Conservation (phyloP, 2,329 filamentous ascomycete species). For the Penicillium thymicola region DNA sequence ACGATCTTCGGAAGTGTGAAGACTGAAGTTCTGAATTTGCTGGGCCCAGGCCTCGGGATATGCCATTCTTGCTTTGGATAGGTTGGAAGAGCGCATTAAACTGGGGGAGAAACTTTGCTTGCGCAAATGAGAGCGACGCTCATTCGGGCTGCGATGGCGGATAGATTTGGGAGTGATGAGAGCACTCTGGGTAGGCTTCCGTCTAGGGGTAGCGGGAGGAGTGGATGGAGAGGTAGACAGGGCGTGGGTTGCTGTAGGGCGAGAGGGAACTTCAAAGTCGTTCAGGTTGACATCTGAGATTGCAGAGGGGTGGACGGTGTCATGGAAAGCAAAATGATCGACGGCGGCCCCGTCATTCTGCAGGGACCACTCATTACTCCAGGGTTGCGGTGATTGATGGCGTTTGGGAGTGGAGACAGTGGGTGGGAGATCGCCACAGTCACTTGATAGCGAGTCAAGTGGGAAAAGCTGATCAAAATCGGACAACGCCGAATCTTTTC, state of each 20-base stretch:
- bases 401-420: slow-evolving; percentile 47
- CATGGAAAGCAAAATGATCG: slow-evolving; percentile 35
- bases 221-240: slow-evolving; percentile 34
- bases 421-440: slow-evolving; percentile 50
- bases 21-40: slow-evolving; percentile 52
- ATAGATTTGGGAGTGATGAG: slow-evolving; percentile 39
- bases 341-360: slow-evolving; percentile 47
- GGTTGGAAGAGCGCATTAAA: slow-evolving; percentile 54
- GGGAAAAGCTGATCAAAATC: slow-evolving; percentile 53
- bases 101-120: slow-evolving; percentile 48
- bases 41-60: slow-evolving; percentile 51
- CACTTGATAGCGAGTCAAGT: slow-evolving; percentile 50
- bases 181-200: slow-evolving; percentile 37
- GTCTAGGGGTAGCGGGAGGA: slow-evolving; percentile 37
- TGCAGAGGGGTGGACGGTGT: slow-evolving; percentile 38
- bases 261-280: slow-evolving; percentile 33
- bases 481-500: slow-evolving; percentile 48
- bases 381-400: slow-evolving; percentile 48
- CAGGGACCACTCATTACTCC: slow-evolving; percentile 53
- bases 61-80: slow-evolving; percentile 44
- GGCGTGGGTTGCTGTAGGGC: slow-evolving; percentile 18
- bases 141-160: slow-evolving; percentile 42
- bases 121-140: slow-evolving; percentile 37
- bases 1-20: slow-evolving; percentile 45
- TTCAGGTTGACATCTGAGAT: slow-evolving; percentile 31